Evolutionary conservation across 805 yeast species (phyloP).

Genomic region (Lachancea meyersii): DNA sequence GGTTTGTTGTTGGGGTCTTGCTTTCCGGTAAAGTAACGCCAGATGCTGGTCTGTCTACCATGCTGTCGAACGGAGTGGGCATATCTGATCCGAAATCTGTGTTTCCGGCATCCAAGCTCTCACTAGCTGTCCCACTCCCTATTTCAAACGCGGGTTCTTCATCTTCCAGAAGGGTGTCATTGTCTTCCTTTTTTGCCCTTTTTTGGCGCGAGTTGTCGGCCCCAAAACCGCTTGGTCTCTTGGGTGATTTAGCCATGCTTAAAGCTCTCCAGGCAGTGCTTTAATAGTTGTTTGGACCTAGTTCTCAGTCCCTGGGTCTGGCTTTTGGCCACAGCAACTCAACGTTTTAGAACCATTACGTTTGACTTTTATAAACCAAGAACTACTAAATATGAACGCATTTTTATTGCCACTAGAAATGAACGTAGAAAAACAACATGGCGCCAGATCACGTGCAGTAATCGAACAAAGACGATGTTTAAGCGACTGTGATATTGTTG

Average conservation of each 20-base stretch:
- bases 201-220: slow-evolving; percentile 12
- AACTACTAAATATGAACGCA: too few relatives aligned
- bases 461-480: too few relatives aligned
- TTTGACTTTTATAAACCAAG: too few relatives aligned
- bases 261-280: neutral
- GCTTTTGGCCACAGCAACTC: neutral
- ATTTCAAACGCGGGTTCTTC: slow-evolving; percentile 23
- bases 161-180: slow-evolving; percentile 10
- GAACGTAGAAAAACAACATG: too few relatives aligned
- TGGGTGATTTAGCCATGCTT: slow-evolving; percentile 17
- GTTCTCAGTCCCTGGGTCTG: neutral
- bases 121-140: slow-evolving; percentile 11
- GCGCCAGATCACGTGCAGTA: too few relatives aligned
- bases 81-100: slow-evolving; percentile 11
- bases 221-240: slow-evolving; percentile 14
- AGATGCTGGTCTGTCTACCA: slow-evolving; percentile 9
- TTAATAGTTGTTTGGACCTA: neutral
- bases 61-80: slow-evolving; percentile 19
- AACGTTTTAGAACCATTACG: too few relatives aligned
- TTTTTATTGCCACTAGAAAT: too few relatives aligned
- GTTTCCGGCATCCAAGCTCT: slow-evolving; percentile 9
- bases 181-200: slow-evolving; percentile 13
- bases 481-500: too few relatives aligned
- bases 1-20: slow-evolving; percentile 21
- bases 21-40: slow-evolving; percentile 19